Conservation (phyloP, 345 rosid genomes). For the Kandelia obovata region DNA sequence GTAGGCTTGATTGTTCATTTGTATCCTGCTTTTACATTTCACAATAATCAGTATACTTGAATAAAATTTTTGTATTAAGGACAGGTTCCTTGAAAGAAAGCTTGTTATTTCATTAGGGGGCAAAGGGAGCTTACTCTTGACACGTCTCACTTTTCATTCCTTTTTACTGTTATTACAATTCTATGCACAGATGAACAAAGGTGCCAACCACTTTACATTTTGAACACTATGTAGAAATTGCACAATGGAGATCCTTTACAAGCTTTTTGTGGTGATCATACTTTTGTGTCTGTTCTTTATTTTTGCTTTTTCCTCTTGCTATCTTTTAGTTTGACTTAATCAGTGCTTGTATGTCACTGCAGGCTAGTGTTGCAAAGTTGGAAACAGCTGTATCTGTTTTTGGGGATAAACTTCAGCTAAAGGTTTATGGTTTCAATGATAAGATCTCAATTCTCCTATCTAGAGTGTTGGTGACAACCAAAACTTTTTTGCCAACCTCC, state of each 20-base stretch:
- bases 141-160: no score
- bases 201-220: neutral
- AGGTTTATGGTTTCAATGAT: conserved; percentile 87
- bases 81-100: no score
- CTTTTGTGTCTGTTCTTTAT: neutral
- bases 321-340: neutral
- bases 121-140: no score
- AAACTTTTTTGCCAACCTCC: conserved; percentile 65
- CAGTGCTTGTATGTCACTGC: conserved; percentile 24
- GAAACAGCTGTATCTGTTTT: conserved; percentile 68
- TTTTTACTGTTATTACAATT: neutral
- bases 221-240: neutral
- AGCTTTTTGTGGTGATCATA: neutral
- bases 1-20: neutral
- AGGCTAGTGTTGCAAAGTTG: conserved; percentile 94
- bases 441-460: conserved; percentile 74
- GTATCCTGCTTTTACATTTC: neutral
- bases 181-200: neutral
- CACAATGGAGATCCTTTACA: neutral
- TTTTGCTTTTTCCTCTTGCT: neutral
- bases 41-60: neutral
- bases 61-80: no score
- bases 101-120: no score
- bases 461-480: conserved; percentile 61
- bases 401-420: conserved; percentile 82